Evolutionary conservation across 495 filamentous ascomycete genomes (phyloP).

Genomic region (Penicillium malachiteum): DNA sequence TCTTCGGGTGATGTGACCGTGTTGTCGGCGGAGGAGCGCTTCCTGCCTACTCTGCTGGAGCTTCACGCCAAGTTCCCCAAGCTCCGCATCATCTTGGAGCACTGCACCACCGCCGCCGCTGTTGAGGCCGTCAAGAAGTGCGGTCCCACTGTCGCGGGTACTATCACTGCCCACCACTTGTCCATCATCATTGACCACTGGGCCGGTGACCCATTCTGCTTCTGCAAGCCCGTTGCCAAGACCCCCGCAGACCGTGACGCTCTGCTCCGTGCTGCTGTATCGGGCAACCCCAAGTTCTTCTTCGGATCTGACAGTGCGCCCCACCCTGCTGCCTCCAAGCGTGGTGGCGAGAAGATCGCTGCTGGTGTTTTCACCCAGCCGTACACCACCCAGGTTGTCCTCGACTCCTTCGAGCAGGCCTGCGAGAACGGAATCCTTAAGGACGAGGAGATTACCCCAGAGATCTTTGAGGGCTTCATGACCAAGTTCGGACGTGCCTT

Average conservation of each 20-base stretch:
- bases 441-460: slow-evolving; percentile 66
- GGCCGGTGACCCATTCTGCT: slow-evolving; percentile 73
- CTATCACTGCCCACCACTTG: slow-evolving; percentile 77
- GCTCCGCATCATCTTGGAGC: slow-evolving; percentile 72
- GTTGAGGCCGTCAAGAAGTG: slow-evolving; percentile 73
- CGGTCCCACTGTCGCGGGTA: slow-evolving; percentile 64
- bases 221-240: slow-evolving; percentile 87
- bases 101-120: slow-evolving; percentile 83
- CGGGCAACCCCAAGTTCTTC: slow-evolving; percentile 79
- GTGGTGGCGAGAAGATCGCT: slow-evolving; percentile 61
- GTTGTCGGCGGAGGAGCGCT: slow-evolving; percentile 76
- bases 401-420: slow-evolving; percentile 71
- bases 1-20: slow-evolving; percentile 59
- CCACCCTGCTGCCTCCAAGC: slow-evolving; percentile 73
- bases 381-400: slow-evolving; percentile 72
- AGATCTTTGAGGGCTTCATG: slow-evolving; percentile 72
- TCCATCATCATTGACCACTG: slow-evolving; percentile 75
- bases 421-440: slow-evolving; percentile 63
- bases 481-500: slow-evolving; percentile 71
- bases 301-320: slow-evolving; percentile 70
- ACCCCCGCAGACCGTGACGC: slow-evolving; percentile 71
- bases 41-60: slow-evolving; percentile 71
- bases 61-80: slow-evolving; percentile 76
- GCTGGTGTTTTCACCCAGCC: slow-evolving; percentile 91
- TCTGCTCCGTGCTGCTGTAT: slow-evolving; percentile 65